Base-by-base conservation (phyloP, 768 basidiomycete genomes). In the Ramaria rubella region DNA sequence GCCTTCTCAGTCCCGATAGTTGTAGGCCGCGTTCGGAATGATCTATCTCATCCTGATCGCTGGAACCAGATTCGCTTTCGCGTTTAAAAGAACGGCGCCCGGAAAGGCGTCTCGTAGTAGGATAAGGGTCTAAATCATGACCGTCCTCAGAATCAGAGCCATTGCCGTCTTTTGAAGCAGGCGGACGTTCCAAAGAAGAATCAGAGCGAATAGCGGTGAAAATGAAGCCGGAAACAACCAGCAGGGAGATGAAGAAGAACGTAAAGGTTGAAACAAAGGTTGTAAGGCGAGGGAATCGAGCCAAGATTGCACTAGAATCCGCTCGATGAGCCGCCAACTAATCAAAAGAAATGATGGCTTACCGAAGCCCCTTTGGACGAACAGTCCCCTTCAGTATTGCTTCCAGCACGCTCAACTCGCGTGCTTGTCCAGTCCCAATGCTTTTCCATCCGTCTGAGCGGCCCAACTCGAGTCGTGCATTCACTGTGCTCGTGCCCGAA, bases 291-390 rank as follows among this genome's bases (percentile, higher is more conserved):
- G 89, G 89, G 68, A 85, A 87, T 33, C 84, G 81, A 30, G 85
- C 80, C 31, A 86, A 75, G 5, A 90, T 67, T 27, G 87, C 86
- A 23, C 88, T 90, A 59, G 17, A 59, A 54, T 48, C 12, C 51
- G 21, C 11, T 52, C 8, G 5, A 26, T 52, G 30, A 57, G 55
- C 30, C 27, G 15, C 45, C 6, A n/a, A n/a, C 17, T 14, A 48
- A 21, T 38, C 14, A 3, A 24, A 36, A 34, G 15, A 29, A 36
- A n/a, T 21, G 14, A 23, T 19, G 6, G 21, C 60, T 14, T 64
- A 88, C 90, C 86, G 79, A 42, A 91, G 69, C 33, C 90, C 90
- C 59, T 77, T 79, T 59, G 81, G 85, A 34, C 79, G 76, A 29
- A 87, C 78, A 19, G 72, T 69, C 8, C 90, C 90, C 55, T 71